A percentile compares a stretch with the other conserved stretches of the same genome.
Conservation (phyloP, 176 grass and related monocot genomes). For the maize (Zea mays) region DNA sequence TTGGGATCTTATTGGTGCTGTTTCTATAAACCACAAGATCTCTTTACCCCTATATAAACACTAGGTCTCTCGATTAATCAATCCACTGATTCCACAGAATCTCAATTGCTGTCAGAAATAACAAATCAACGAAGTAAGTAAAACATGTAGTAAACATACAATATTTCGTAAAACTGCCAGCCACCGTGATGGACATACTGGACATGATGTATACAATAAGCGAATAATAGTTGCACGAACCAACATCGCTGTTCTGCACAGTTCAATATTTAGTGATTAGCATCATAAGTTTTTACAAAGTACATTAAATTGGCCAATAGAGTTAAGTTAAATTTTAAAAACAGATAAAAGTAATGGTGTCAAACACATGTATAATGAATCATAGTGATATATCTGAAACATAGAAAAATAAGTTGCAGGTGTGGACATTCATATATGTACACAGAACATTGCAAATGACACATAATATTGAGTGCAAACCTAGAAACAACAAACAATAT, state of each 20-base stretch:
- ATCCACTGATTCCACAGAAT: too few species aligned
- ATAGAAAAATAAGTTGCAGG: slow-evolving; percentile 25
- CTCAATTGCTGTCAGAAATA: too few species aligned
- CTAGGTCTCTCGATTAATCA: too few species aligned
- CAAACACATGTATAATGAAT: not conserved
- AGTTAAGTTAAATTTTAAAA: slow-evolving; percentile 12
- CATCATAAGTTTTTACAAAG: slow-evolving; percentile 15
- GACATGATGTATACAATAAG: slow-evolving; percentile 85
- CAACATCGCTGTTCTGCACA: slow-evolving; percentile 74
- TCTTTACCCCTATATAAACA: too few species aligned
- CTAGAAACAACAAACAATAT: slow-evolving; percentile 4
- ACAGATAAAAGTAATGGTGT: not conserved
- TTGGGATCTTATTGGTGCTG: too few species aligned
- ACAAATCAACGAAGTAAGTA: too few species aligned
- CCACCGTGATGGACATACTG: slow-evolving; percentile 81
- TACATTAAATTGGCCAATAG: not conserved
- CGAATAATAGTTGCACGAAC: slow-evolving; percentile 91
- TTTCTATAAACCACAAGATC: too few species aligned
- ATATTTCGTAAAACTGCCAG: slow-evolving; percentile 71
- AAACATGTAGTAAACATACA: slow-evolving; percentile 42
- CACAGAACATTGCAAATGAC: not conserved
- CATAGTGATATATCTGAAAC: slow-evolving; percentile 1
- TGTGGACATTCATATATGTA: not conserved
- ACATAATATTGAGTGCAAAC: slow-evolving; percentile 6
- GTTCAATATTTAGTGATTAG: slow-evolving; percentile 32